Evolutionary conservation across 177 flowering plant genomes (phyloP).

Genomic region (Vitis hybrid): DNA sequence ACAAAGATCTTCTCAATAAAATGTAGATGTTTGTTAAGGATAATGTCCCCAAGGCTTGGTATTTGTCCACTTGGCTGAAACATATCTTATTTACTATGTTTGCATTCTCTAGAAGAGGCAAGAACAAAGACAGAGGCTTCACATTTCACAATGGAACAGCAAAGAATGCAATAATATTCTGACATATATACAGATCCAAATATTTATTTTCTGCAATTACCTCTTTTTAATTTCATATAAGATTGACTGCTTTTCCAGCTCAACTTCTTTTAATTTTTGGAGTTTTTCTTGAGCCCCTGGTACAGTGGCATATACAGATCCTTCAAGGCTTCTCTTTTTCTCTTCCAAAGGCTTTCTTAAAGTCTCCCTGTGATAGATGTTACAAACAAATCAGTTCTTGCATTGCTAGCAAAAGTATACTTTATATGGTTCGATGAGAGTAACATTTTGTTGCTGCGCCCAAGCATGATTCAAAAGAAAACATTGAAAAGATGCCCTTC

Average conservation of each 20-base stretch:
- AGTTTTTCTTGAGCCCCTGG: constrained; percentile 46
- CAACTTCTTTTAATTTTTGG: constrained; percentile 42
- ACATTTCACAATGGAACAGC: neutral
- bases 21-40: no score
- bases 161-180: neutral
- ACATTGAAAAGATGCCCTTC: neutral
- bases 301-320: constrained; percentile 28
- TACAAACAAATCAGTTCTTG: no score
- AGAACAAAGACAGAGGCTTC: neutral
- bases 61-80: no score
- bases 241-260: constrained; percentile 40
- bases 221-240: constrained; percentile 52
- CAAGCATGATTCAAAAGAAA: neutral
- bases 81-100: no score
- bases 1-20: no score
- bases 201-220: constrained; percentile 24
- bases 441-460: neutral
- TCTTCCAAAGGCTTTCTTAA: constrained; percentile 41
- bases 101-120: neutral
- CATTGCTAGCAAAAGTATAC: no score
- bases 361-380: constrained; percentile 33
- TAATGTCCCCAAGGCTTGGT: no score
- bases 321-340: constrained; percentile 43
- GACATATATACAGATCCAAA: neutral
- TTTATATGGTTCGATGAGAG: neutral